Base-by-base conservation (phyloP, 1,284 basidiomycete genomes). In the Trichosporon coremiiforme region DNA sequence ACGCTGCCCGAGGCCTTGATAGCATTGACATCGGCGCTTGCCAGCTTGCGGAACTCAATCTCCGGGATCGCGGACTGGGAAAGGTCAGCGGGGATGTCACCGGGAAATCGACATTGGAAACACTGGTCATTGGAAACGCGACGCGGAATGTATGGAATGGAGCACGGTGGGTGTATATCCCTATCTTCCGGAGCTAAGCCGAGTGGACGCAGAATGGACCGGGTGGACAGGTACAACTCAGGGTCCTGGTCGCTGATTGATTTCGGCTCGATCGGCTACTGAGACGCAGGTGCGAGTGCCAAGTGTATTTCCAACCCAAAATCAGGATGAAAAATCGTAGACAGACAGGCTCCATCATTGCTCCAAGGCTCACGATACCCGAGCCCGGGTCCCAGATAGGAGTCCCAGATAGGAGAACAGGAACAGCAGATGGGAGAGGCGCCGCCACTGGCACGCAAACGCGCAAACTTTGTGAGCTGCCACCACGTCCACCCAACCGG, bases 1-100 rank as follows among this genome's bases (percentile, higher is more conserved):
- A 82, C 60, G 41, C 70, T 64, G 25, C 80, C 80, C 20, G 74
- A n/a, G 70, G 68, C 60, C 73, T 53, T 8, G 73, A 71, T 35
- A 12, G 66, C 41, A 17, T 60, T 25, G 57, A 60, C 29, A 33
- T 60, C 57, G 57, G 57, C 57, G n/a, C 29, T 33, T 33, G 57
- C 29, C 12, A 60, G 57, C 57, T 60, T 33, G 29, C 57, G 57
- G 57, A 60, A 60, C 57, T 60, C 31, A 25, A 33, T 33, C 57
- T 60, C 57, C 57, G 57, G 57, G 57, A 60, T 60, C 25, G 57
- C 57, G 57, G 57, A 33, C 57, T 60, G 57, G 57, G n/a, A 60
- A 33, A 60, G 7, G 57, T 60, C 57, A 60, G 57, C 29, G 25
- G 29, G 13, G 47, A 53, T 53, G 47, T 33, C 20, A 53, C 20